Evolutionary conservation across 495 filamentous ascomycete genomes (phyloP), one percentile per base, ranked within the genome.

Genomic region (Parmelia sp.): DNA sequence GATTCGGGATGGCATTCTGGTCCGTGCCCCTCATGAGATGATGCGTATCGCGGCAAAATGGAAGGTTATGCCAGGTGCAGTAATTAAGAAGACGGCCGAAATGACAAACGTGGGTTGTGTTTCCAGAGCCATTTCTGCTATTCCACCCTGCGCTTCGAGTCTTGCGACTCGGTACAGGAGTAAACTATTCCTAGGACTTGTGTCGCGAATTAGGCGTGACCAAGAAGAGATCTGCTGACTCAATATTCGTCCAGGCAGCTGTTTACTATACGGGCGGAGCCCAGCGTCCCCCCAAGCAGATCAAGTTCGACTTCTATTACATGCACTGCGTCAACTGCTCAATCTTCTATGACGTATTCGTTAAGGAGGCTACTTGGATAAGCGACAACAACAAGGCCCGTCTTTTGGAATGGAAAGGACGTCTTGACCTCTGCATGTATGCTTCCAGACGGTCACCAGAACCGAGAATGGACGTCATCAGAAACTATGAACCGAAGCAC

Each of bases 241-340:
- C 45, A 8, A 9, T 9, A 17, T 11, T n/a, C 3, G 0, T 25
- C 12, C 23, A 49, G 45, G 45, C 45, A 1, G 45, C 11, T 6
- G 79, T 84, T 2, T 91, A 86, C 70, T 86, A 83, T 62, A 87
- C 87, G 3, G 72, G 76, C 5, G 77, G 81, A 3, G 83, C 91
- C 2, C 80, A 89, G 66, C 75, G 83, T 44, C 84, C 84, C 1
- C 77, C 79, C 6, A 89, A 92, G 68, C 62, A 77, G 23, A 73
- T 85, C 65, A 90, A 86, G 69, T 79, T 91, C 66, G 92, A 96
- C 67, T 97, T 97, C 73, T 94, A 88, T 76, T 81, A 85, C 71
- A 88, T 96, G 75, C 88, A 90, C 71, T 79, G 76, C 70, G 68
- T 87, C 65, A 90, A 86, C 69, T 74, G 72, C 40, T 82, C 82